Evolutionary conservation across 177 flowering plant genomes (phyloP), one percentile per base, ranked within the genome.

Genomic region (Vitis hybrid): DNA sequence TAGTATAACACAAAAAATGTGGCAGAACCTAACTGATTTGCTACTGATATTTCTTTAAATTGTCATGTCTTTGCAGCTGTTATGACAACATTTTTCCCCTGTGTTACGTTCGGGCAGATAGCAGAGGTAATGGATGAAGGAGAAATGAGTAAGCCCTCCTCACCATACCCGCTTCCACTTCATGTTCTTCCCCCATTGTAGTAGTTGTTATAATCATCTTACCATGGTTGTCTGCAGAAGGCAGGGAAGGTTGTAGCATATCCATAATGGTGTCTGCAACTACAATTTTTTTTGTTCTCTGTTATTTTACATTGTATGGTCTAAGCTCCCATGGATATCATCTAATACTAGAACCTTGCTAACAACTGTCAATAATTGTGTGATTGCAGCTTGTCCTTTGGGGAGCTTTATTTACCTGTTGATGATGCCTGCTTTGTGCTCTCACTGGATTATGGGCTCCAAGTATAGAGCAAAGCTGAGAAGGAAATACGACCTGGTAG

Each of bases 61-160:
- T 65, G 3, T 31, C 31, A 24, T 33, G 17, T 38, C 38, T 68
- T 59, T 69, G 77, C 86, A 85, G 87, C 85, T 57, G 53, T 77
- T 5, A 71, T 84, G 81, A 84, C 89, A 57, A 69, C 75, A 38
- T 44, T 76, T 64, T 73, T 82, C 4, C 89, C 91, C 7, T 85
- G 91, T 24, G 73, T 85, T 56, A 85, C 91, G 6, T 84, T 84
- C 56, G 91, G 91, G 31, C 88, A 87, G 69, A 82, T 87, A 56
- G 79, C 87, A 6, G 91, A 87, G 70, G 75, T 87, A n/a, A 6
- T 84, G 50, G 88, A 87, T 63, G 72, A 65, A 18, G 88, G 86
- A 71, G 75, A 84, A 71, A 65, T 73, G 75, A 73, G 86, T 87
- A 79, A 73, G 79, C 10, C 62, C 50, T 15, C 12, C n/a, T 47